Conservation (phyloP, 1,139 yeast species). For the Geotrichum carabidarum region DNA sequence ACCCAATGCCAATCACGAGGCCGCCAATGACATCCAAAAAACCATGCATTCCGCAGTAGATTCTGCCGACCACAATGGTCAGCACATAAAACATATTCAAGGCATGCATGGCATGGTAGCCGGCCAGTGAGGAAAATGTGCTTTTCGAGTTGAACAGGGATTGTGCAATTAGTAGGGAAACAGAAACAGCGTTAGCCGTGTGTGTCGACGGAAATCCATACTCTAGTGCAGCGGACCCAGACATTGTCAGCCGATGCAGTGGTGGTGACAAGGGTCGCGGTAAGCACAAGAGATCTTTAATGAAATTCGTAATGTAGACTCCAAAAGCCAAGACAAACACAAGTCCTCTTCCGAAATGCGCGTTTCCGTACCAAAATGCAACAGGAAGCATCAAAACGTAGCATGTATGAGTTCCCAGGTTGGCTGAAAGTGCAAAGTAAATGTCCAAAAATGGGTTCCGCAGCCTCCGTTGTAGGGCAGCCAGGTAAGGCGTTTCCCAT, state of each 20-base stretch:
- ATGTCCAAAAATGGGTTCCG: conserved; percentile 56
- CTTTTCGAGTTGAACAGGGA: conserved; percentile 21
- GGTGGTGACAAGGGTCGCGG: conserved; percentile 96
- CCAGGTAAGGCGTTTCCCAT: conserved; percentile 59
- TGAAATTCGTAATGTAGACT: conserved; percentile 67
- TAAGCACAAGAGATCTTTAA: conserved; percentile 80
- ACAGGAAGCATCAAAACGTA: conserved; percentile 84
- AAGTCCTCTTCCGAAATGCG: conserved; percentile 54
- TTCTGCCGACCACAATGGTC: conserved; percentile 70
- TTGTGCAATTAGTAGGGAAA: conserved; percentile 49
- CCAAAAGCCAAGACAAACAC: conserved; percentile 80
- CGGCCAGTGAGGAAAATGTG: conserved; percentile 14
- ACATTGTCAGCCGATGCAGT: conserved; percentile 78
- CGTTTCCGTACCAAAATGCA: conserved; percentile 78
- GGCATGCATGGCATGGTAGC: conserved; percentile 21
- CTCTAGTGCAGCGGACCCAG: conserved; percentile 82
- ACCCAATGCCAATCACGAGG: conserved; percentile 50
- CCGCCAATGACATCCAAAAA: conserved; percentile 71
- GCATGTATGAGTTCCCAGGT: conserved; percentile 88
- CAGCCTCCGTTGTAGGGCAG: conserved; percentile 50
- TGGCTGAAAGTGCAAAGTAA: conserved; percentile 85
- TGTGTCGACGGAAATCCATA: conserved; percentile 95
- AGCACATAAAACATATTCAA: conserved; percentile 48
- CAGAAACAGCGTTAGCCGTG: conserved; percentile 86
- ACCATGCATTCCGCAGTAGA: conserved; percentile 98